These are phyloP conservation scores for Phytopythium cucurbitacearum DNA, from an alignment of 352 stramenopile genomes.

Conservation along the genomic window DNA sequence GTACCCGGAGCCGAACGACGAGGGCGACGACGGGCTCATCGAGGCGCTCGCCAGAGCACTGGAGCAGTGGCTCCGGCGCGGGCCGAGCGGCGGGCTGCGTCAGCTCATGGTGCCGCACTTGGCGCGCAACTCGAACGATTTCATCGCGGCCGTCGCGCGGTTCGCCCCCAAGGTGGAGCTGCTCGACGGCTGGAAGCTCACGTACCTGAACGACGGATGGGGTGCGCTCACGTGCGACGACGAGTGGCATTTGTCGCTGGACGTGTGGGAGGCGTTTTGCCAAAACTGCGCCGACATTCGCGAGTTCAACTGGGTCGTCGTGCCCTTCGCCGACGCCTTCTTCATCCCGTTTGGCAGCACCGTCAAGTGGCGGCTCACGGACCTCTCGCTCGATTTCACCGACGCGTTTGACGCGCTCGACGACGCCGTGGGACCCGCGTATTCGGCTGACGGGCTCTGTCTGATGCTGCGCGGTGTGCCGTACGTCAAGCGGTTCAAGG, in stretches of 20 bases:
- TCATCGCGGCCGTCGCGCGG: conserved; percentile 29
- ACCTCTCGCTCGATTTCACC: conserved; percentile 34
- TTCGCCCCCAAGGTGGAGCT: conserved; percentile 50
- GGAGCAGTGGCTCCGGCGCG: conserved; percentile 33
- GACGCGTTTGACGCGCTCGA: conserved; percentile 16
- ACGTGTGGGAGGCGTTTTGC: conserved; percentile 41
- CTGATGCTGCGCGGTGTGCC: conserved; percentile 25
- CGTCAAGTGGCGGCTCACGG: conserved; percentile 32
- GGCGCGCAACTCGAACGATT: conserved; percentile 29
- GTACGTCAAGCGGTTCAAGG: conserved; percentile 27
- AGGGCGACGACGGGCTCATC: conserved; percentile 26
- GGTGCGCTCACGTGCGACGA: conserved; percentile 42
- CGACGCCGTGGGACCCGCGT: conserved; percentile 13
- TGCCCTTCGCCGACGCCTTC: conserved; percentile 46
- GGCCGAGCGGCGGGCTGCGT: conserved; percentile 21
- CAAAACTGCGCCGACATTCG: conserved; percentile 26
- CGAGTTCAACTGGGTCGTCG: conserved; percentile 59
- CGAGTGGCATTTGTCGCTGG: conserved; percentile 37
- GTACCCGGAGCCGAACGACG: conserved; percentile 8
- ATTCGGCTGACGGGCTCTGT: conserved; percentile 29
- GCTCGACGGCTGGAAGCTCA: conserved; percentile 54
- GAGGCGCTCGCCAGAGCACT: conserved; percentile 25
- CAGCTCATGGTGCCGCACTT: conserved; percentile 40
- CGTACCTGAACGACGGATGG: conserved; percentile 44
- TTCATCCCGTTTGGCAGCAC: conserved; percentile 37